Conservation (phyloP, 305 asterid species). For the Solanum hybrid region DNA sequence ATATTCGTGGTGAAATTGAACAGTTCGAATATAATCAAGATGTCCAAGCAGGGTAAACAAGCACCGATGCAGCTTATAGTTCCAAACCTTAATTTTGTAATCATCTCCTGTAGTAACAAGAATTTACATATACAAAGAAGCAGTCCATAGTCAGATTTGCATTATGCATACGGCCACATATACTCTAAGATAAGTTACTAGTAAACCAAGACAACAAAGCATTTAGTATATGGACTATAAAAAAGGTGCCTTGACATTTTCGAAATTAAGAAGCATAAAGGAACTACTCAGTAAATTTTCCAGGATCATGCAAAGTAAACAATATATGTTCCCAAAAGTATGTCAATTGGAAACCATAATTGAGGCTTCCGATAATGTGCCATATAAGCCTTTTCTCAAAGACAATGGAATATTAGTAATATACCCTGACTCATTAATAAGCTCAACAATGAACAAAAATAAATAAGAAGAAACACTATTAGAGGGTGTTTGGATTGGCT, state of each 20-base stretch:
- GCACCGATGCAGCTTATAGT: constrained; percentile 78
- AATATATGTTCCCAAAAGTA: neutral
- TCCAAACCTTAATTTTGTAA: constrained; percentile 95
- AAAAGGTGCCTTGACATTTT: neutral
- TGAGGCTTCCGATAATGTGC: neutral
- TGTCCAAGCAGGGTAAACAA: constrained; percentile 87
- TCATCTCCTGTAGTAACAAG: constrained; percentile 69
- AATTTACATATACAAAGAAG: neutral
- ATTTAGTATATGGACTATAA: neutral
- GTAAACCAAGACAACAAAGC: neutral
- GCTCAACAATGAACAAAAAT: neutral
- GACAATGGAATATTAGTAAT: neutral
- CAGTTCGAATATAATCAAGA: constrained; percentile 91
- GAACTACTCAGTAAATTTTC: neutral
- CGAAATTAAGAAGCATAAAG: neutral
- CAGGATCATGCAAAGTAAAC: neutral
- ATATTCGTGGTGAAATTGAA: constrained; percentile 87
- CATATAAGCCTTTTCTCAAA: neutral
- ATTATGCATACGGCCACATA: neutral
- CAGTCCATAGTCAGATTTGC: neutral
- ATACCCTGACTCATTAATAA: neutral
- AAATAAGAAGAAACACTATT: constrained; percentile 13
- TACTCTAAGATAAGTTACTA: neutral
- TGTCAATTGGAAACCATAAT: neutral
- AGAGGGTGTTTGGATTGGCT: too few species aligned